These are phyloP conservation scores for Arthrobotrys pseudoclavata DNA, from an alignment of 2,329 filamentous ascomycete species.

Conservation along the genomic window DNA sequence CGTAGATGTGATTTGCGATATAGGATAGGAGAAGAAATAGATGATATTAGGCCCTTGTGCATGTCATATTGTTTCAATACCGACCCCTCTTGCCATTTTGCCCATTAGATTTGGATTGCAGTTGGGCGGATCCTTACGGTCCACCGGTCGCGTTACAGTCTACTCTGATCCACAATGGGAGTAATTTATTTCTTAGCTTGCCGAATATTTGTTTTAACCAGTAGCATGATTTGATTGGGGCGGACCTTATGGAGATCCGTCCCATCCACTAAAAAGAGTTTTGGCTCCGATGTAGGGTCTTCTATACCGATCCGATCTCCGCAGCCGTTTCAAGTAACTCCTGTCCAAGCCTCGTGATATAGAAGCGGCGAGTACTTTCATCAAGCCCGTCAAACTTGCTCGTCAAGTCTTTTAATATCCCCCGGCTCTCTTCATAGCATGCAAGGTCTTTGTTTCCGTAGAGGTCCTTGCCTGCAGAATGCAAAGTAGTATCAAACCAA, in stretches of 20 bases:
- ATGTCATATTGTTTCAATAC: not conserved
- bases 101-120: not conserved
- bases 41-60: not conserved
- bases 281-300: not conserved
- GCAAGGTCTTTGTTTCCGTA: conserved; percentile 90
- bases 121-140: too few species aligned
- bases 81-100: too few species aligned
- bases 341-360: conserved; percentile 78
- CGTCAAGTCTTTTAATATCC: conserved; percentile 77
- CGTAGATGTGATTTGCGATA: too few species aligned
- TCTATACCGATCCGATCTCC: conserved; percentile 1
- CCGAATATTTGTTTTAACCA: not conserved
- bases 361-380: conserved; percentile 77
- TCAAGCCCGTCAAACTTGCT: conserved; percentile 72
- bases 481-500: conserved; percentile 74
- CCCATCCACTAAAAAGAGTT: not conserved
- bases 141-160: not conserved
- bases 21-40: not conserved
- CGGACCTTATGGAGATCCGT: not conserved
- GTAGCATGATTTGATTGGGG: not conserved
- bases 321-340: conserved; percentile 71
- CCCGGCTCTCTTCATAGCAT: conserved; percentile 84
- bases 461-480: conserved; percentile 82
- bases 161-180: not conserved
- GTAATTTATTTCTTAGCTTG: not conserved